These are phyloP conservation scores for Xylariaceae sp. DNA, from an alignment of 2,329 filamentous ascomycete species.

Conservation along the genomic window DNA sequence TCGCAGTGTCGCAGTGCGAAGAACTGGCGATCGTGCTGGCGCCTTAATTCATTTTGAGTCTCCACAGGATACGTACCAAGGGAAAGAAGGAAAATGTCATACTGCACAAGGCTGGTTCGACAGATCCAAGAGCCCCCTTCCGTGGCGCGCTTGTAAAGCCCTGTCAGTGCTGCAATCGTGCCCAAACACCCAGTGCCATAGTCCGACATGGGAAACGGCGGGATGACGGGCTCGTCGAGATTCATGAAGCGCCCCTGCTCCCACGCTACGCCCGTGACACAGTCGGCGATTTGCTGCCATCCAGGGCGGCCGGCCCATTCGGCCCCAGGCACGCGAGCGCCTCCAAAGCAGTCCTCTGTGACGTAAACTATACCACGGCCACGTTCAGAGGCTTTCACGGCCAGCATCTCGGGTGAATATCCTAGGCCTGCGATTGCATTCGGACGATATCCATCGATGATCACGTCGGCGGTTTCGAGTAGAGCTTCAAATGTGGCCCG, in stretches of 20 bases:
- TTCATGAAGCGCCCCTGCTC: slow-evolving; percentile 37
- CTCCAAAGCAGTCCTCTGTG: slow-evolving; percentile 69
- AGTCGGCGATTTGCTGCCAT: slow-evolving; percentile 51
- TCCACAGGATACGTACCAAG: slow-evolving; percentile 44
- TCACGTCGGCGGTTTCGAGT: slow-evolving; percentile 58
- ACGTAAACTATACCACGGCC: slow-evolving; percentile 64
- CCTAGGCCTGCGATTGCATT: slow-evolving; percentile 61
- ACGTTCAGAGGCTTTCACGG: slow-evolving; percentile 48
- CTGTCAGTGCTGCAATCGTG: slow-evolving; percentile 31
- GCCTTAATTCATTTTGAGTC: slow-evolving; percentile 45
- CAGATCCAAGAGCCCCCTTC: slow-evolving; percentile 33
- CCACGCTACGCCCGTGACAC: slow-evolving; percentile 34
- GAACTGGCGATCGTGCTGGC: slow-evolving; percentile 47
- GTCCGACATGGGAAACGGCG: slow-evolving; percentile 60
- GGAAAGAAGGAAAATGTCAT: slow-evolving; percentile 33
- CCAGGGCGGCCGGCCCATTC: slow-evolving; percentile 63
- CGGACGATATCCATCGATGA: slow-evolving; percentile 67
- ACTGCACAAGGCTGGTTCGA: slow-evolving; percentile 34
- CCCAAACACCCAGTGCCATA: slow-evolving; percentile 35
- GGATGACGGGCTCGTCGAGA: slow-evolving; percentile 57
- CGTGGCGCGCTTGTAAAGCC: slow-evolving; percentile 31
- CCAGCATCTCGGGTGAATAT: slow-evolving; percentile 55
- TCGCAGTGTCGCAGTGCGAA: slow-evolving; percentile 53
- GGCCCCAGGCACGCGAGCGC: slow-evolving; percentile 39
- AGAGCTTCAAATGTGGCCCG: slow-evolving; percentile 55